Evolutionary conservation across 2,329 filamentous ascomycete genomes (phyloP).

Genomic region (Rhinocladiella similis): DNA sequence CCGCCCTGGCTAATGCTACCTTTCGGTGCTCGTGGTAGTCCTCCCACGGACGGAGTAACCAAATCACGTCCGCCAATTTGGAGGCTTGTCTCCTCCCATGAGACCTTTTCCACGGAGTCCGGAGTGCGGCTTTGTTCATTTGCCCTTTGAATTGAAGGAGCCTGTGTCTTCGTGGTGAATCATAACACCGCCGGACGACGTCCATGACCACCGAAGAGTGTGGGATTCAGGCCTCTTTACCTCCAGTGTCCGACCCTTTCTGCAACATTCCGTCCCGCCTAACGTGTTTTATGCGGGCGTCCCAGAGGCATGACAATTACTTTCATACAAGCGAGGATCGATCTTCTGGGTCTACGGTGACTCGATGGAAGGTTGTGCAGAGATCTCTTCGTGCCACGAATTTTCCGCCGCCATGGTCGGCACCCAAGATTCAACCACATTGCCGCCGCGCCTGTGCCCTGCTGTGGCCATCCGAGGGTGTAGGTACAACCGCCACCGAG

Average conservation of each 20-base stretch:
- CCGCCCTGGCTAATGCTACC: no score
- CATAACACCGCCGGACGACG: no score
- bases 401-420: background rate
- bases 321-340: background rate
- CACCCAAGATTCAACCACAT: background rate
- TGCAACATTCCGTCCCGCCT: conserved; percentile 4
- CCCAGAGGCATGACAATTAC: conserved; percentile 20
- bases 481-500: background rate
- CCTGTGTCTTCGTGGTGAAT: no score
- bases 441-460: background rate
- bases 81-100: no score
- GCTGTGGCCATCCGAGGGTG: background rate
- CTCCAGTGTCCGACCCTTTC: background rate
- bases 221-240: background rate
- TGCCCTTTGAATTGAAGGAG: no score
- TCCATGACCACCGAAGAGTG: no score
- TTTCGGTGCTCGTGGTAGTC: no score
- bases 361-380: conserved; percentile 3
- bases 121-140: no score
- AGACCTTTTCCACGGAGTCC: no score
- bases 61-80: no score
- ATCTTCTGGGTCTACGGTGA: conserved; percentile 9
- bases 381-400: conserved; percentile 16
- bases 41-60: no score
- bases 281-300: conserved; percentile 6